These are phyloP conservation scores for Adansonia madagascariensis DNA, from an alignment of 441 rosid species.

Conservation along the genomic window DNA sequence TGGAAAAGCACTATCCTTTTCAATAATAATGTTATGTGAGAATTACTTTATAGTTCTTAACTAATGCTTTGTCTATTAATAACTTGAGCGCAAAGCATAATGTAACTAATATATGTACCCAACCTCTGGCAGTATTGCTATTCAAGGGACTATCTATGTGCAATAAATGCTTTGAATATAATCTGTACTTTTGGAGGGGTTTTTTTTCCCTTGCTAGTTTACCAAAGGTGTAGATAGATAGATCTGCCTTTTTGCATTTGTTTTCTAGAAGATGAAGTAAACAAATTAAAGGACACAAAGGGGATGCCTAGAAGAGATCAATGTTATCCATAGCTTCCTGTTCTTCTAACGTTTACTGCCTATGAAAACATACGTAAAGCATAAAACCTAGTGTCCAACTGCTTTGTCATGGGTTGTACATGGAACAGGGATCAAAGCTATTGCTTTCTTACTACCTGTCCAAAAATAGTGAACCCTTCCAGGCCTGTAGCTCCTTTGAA, in stretches of 20 bases:
- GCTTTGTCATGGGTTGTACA: not conserved
- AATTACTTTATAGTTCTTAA: not conserved
- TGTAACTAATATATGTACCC: not conserved
- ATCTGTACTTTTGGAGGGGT: not conserved
- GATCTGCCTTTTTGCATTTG: too few relatives aligned
- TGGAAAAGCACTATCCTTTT: not conserved
- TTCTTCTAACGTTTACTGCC: not conserved
- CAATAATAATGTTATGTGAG: not conserved
- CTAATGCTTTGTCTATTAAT: not conserved
- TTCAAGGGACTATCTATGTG: not conserved
- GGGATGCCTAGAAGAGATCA: not conserved
- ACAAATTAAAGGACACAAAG: not conserved
- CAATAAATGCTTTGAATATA: conserved; percentile 2
- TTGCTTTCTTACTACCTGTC: not conserved
- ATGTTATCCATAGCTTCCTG: not conserved
- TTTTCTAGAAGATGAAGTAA: not conserved
- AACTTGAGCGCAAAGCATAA: not conserved
- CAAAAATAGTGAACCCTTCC: not conserved
- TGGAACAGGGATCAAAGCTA: not conserved
- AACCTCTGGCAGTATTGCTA: not conserved
- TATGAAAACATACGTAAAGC: not conserved
- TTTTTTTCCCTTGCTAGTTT: not conserved
- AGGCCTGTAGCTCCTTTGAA: not conserved
- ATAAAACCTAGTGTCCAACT: not conserved
- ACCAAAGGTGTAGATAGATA: conserved; percentile 10